Percentiles rank a stretch among this genome's conserved stretches.
These are phyloP conservation scores for Triticum aestivum DNA, from an alignment of 176 grass and related monocot species.

Conservation along the genomic window IWGSC_CS_RefSeq_v2.1 NC_057808.1:409741709-409742208, in stretches of 20 bases:
- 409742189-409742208: slow-evolving; percentile 92
- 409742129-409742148: slow-evolving; percentile 68
- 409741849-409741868: too few species aligned
- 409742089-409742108: slow-evolving; percentile 56
- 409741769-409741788: too few species aligned
- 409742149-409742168: slow-evolving; percentile 74
- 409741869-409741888: too few species aligned
- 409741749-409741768: too few species aligned
- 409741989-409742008: not conserved
- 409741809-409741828: too few species aligned
- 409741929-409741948: not conserved
- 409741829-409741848: too few species aligned
- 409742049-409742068: not conserved
- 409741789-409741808: too few species aligned
- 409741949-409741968: not conserved
- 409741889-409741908: not conserved
- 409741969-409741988: not conserved
- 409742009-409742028: slow-evolving; percentile 3
- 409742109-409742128: slow-evolving; percentile 58
- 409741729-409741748: too few species aligned
- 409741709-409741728: too few species aligned
- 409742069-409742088: not conserved
- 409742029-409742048: not conserved
- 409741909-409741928: not conserved
- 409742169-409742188: slow-evolving; percentile 72